Percentiles rank a stretch among this genome's conserved stretches.
phyloP scores from a whole-genome alignment of 1,284 basidiomycete genomes.

The Moesziomyces sp. region DNA sequence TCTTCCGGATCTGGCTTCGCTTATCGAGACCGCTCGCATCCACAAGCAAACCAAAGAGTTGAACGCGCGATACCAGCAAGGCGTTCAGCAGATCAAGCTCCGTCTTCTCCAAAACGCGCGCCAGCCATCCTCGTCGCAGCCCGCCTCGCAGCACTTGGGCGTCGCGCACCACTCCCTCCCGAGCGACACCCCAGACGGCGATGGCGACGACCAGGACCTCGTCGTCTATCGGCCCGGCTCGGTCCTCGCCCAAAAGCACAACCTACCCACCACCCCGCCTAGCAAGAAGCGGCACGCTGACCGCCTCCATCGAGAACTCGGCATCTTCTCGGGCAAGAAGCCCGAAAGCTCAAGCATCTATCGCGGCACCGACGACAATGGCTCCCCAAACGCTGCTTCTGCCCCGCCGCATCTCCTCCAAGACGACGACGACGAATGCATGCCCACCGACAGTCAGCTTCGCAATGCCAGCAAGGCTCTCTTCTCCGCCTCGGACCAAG shows the following conservation, averaged over 20 bases:
- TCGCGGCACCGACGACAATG: conserved; percentile 21
- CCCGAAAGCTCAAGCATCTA: conserved; percentile 22
- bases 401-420: conserved; percentile 1
- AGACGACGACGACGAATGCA: conserved; percentile 22
- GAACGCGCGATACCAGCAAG: conserved; percentile 14
- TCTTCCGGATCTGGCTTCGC: conserved; percentile 33
- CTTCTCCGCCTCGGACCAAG: conserved; percentile 42
- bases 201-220: conserved; percentile 19
- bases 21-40: conserved; percentile 27
- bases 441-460: conserved; percentile 46
- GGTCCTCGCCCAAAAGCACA: conserved; percentile 36
- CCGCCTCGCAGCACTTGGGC: too few species aligned
- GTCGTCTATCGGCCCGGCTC: conserved; percentile 24
- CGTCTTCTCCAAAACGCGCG: conserved; percentile 26
- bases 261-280: conserved; percentile 19
- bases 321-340: conserved; percentile 23
- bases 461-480: conserved; percentile 44
- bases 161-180: too few species aligned
- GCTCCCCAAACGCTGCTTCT: conserved; percentile 28
- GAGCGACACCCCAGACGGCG: not conserved
- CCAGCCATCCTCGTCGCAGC: conserved; percentile 6
- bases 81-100: conserved; percentile 28
- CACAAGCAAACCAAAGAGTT: conserved; percentile 23
- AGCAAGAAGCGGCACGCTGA: conserved; percentile 38
- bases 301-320: conserved; percentile 34